Evolutionary conservation across 306 rosid species (phyloP), one percentile per base, ranked within the genome.

Genomic region (Cucurbita pepo): DNA sequence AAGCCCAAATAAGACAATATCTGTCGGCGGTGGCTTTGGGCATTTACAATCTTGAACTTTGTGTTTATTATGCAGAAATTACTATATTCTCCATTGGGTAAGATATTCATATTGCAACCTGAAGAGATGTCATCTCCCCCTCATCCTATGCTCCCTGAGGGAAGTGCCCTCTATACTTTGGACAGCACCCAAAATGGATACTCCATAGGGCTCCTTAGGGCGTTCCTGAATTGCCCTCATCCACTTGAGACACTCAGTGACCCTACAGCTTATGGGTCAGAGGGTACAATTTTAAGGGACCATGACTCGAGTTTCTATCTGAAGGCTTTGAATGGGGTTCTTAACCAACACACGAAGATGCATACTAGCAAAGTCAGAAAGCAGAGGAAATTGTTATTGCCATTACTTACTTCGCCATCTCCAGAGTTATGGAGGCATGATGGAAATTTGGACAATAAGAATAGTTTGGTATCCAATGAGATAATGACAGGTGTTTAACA

Each of bases 241-340:
- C 97, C 97, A 7, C 79, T 92, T 64, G 95, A 92, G 61, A 92
- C 96, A 62, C 83, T 92, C 3, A 88, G 97, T 58, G 90, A 92
- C 77, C 96, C 96, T 75, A 83, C 96, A 64, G 97, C 97, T 38
- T 92, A 92, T 66, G 88, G 96, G 63, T 85, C 97, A 50, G 89
- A 86, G 38, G 96, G 97, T 54, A 86, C 95, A 62, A 86, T 92
- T 75, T 83, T 84, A 44, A 81, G 96, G 76, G 97, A 92, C 77
- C 97, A 92, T 53, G 89, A 88, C 82, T 92, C 98, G 14, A 88
- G 97, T 83, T 88, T 88, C 90, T 88, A 90, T 67, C 84, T 90
- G 10, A 85, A 93, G 86, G 94, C 90, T 22, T 77, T 87, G 69
- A 88, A 88, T 72, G 85, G 83, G 3, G 84, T 87, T 76, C 71